Evolutionary conservation across 805 yeast species (phyloP).

Genomic region (Schizosaccharomyces octosporus): DNA sequence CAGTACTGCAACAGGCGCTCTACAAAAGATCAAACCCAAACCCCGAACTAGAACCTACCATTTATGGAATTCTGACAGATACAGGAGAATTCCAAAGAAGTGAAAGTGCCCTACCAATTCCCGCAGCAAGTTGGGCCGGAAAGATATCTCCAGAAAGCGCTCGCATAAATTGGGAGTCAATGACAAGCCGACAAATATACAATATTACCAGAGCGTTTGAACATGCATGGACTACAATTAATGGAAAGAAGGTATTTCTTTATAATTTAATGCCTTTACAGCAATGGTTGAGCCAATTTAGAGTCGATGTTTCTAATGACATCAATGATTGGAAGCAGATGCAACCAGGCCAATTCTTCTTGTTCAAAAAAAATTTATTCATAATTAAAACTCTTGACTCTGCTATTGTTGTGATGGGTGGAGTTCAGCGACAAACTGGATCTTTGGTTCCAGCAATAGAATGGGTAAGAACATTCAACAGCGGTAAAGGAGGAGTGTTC

Average conservation of each 20-base stretch:
- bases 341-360: neutral
- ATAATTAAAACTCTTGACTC: neutral
- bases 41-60: neutral
- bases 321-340: neutral
- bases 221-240: neutral
- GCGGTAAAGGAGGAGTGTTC: neutral
- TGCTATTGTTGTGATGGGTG: neutral
- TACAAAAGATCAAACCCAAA: neutral
- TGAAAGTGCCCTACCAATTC: neutral
- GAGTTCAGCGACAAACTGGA: neutral
- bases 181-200: neutral
- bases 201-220: neutral
- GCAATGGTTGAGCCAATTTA: too few relatives aligned
- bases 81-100: neutral
- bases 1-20: constrained; percentile 16
- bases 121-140: neutral
- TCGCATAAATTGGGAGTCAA: constrained; percentile 8
- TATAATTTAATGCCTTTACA: neutral
- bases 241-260: neutral
- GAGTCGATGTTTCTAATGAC: too few relatives aligned
- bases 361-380: neutral
- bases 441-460: neutral
- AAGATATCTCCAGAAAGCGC: neutral
- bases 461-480: neutral
- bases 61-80: neutral